phyloP scores from a whole-genome alignment of 2,329 filamentous ascomycete species.

The Monosporascus sp. region DNA sequence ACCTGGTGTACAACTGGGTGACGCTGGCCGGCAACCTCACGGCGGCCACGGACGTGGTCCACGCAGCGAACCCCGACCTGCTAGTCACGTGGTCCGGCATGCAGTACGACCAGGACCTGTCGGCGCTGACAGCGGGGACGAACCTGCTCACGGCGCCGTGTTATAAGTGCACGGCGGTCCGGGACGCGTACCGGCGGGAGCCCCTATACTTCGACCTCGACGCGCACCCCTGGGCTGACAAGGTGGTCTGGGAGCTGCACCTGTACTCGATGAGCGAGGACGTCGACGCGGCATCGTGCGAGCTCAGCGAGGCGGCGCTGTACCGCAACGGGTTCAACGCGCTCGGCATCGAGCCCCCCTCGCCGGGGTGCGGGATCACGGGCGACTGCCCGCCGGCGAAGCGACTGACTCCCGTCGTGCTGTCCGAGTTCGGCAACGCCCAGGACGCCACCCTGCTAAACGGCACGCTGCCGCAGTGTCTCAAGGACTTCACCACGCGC shows the following conservation, averaged over 20 bases:
- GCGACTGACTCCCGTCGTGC: slow-evolving; percentile 41
- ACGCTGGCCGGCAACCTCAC: slow-evolving; percentile 40
- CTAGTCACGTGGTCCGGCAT: slow-evolving; percentile 46
- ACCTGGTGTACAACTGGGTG: slow-evolving; percentile 39
- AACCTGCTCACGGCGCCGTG: slow-evolving; percentile 36
- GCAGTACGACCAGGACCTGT: slow-evolving; percentile 42
- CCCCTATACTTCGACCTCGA: slow-evolving; percentile 41
- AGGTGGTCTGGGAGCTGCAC: slow-evolving; percentile 42
- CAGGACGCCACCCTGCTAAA: slow-evolving; percentile 37
- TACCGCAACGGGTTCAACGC: slow-evolving; percentile 48
- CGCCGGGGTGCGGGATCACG: slow-evolving; percentile 37
- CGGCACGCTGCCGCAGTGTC: slow-evolving; percentile 40
- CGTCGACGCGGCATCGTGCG: slow-evolving; percentile 40
- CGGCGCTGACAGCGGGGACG: slow-evolving; percentile 34
- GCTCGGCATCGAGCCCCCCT: slow-evolving; percentile 33
- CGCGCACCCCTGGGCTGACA: slow-evolving; percentile 41
- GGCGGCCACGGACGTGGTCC: slow-evolving; percentile 36
- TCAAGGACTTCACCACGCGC: slow-evolving; percentile 38
- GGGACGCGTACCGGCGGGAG: slow-evolving; percentile 36
- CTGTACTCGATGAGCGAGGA: slow-evolving; percentile 37
- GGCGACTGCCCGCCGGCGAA: slow-evolving; percentile 28
- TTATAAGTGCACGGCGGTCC: slow-evolving; percentile 36
- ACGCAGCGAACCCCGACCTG: slow-evolving; percentile 38
- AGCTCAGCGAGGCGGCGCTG: slow-evolving; percentile 41
- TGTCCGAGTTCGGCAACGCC: slow-evolving; percentile 42